Evolutionary conservation across 441 rosid genomes (phyloP).

Genomic region (Gossypium trilobum): DNA sequence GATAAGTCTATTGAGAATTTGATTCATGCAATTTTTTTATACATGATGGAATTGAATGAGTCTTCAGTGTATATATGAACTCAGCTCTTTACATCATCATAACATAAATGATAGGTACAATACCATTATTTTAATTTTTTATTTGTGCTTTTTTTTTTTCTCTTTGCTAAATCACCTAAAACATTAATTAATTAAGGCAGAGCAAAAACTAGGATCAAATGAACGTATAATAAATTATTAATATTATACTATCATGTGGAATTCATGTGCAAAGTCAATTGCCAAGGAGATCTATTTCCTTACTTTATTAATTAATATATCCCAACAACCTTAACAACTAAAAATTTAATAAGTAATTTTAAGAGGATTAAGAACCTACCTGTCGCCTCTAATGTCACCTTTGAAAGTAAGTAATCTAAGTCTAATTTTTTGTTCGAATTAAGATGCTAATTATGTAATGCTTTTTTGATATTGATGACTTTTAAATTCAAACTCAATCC

Average conservation of each 20-base stretch:
- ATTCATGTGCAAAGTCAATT: background rate
- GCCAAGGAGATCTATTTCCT: background rate
- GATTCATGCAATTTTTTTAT: too few species aligned
- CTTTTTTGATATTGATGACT: too few species aligned
- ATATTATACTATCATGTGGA: background rate
- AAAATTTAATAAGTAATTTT: background rate
- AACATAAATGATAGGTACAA: background rate
- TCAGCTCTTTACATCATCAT: too few species aligned
- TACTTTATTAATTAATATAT: background rate
- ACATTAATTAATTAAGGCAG: background rate
- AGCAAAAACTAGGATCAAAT: background rate
- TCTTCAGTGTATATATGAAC: too few species aligned
- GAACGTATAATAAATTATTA: background rate
- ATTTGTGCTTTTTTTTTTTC: background rate
- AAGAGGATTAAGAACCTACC: too few species aligned
- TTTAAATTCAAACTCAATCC: too few species aligned
- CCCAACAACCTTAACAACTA: background rate
- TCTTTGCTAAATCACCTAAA: constrained; percentile 7
- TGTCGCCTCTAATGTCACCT: too few species aligned
- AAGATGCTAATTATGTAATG: too few species aligned
- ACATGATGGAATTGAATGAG: too few species aligned
- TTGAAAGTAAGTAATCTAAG: too few species aligned
- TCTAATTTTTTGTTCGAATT: too few species aligned
- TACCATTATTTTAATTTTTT: background rate
- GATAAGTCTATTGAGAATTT: background rate